These are phyloP conservation scores for Prorocentrum cordatum DNA, from an alignment of 169 alveolate genomes.

Conservation along the genomic window DNA sequence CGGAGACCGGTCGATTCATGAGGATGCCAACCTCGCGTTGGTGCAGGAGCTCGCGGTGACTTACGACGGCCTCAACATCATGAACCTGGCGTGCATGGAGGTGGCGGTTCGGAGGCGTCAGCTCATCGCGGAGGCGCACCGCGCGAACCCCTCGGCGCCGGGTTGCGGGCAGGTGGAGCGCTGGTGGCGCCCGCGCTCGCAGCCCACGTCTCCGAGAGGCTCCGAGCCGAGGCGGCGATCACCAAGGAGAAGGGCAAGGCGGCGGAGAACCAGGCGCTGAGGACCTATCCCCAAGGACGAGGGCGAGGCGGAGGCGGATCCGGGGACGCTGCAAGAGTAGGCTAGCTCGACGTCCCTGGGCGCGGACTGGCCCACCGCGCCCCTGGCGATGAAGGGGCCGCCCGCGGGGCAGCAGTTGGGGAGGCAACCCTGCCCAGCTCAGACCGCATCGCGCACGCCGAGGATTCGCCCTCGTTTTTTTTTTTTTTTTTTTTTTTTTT, in stretches of 20 bases:
- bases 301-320: not conserved
- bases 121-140: not conserved
- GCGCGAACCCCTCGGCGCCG: not conserved
- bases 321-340: not conserved
- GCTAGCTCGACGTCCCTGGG: not conserved
- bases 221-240: not conserved
- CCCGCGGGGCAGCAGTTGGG: not conserved
- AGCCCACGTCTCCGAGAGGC: not conserved
- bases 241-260: not conserved
- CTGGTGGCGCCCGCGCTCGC: not conserved
- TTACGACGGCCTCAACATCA: not conserved
- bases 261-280: not conserved
- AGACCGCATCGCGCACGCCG: too few relatives aligned
- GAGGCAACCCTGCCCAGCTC: not conserved
- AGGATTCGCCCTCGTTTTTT: too few relatives aligned
- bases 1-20: not conserved
- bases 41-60: not conserved
- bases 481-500: too few relatives aligned
- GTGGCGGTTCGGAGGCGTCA: not conserved
- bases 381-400: not conserved
- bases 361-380: not conserved
- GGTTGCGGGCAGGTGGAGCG: conserved; percentile 1
- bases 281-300: not conserved
- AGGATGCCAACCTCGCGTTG: not conserved
- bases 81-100: not conserved